Conservation (phyloP, 352 stramenopile species). For the Pythium sp. region DNA sequence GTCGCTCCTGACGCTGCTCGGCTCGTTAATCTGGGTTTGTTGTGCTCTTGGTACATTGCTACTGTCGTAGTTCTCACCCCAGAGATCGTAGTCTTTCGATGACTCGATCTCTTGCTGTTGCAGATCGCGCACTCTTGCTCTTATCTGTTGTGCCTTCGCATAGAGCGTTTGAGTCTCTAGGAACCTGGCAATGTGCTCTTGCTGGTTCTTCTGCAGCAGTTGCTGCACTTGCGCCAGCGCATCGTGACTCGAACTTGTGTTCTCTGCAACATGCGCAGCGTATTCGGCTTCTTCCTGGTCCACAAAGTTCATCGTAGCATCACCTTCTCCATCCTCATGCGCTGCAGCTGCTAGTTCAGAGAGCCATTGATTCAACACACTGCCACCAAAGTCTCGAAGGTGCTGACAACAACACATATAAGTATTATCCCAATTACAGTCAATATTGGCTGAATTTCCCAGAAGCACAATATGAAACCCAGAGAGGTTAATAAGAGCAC, state of each 20-base stretch:
- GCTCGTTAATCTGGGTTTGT: neutral
- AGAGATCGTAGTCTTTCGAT: constrained; percentile 18
- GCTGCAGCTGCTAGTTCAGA: constrained; percentile 16
- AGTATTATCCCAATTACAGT: neutral
- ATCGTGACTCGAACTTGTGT: constrained; percentile 31
- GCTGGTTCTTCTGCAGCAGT: constrained; percentile 34
- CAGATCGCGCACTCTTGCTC: constrained; percentile 9
- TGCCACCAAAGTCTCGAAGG: constrained; percentile 31
- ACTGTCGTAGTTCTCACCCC: constrained; percentile 6
- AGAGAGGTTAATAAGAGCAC: constrained; percentile 1
- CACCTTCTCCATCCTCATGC: neutral
- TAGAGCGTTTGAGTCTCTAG: constrained; percentile 33
- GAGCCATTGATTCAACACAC: constrained; percentile 23
- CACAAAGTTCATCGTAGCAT: neutral
- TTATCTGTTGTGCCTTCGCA: constrained; percentile 20
- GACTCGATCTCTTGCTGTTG: neutral
- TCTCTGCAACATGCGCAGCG: constrained; percentile 31
- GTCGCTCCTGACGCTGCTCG: neutral
- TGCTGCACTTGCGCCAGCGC: constrained; percentile 38
- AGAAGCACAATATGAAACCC: neutral
- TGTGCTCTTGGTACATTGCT: neutral
- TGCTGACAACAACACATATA: constrained; percentile 20
- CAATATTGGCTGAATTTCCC: neutral
- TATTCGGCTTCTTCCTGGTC: constrained; percentile 37
- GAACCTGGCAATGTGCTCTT: constrained; percentile 40